A percentile compares a stretch with the other conserved stretches of the same genome.
phyloP scores from a whole-genome alignment of 352 stramenopile species.

The Globisporangium paddicum region DNA sequence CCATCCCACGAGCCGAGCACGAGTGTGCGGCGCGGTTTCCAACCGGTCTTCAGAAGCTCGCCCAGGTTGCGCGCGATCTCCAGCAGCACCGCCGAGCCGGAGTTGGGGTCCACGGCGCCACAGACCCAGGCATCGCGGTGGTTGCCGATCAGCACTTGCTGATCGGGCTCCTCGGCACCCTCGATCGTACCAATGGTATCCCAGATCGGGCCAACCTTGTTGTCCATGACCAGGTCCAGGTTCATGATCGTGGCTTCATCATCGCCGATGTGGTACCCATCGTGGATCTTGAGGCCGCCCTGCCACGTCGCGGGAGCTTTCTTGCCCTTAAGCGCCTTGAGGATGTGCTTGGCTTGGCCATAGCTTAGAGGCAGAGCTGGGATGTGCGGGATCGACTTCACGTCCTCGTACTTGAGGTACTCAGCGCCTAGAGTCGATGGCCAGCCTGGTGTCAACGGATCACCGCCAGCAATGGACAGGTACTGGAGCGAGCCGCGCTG shows the following conservation, averaged over 20 bases:
- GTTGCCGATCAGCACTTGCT: slow-evolving; percentile 85
- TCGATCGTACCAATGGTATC: slow-evolving; percentile 87
- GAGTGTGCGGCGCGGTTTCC: slow-evolving; percentile 68
- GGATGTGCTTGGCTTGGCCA: slow-evolving; percentile 70
- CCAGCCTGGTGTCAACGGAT: slow-evolving; percentile 55
- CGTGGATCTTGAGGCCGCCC: slow-evolving; percentile 50
- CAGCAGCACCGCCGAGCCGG: slow-evolving; percentile 69
- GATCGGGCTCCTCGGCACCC: slow-evolving; percentile 46
- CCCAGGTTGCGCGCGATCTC: slow-evolving; percentile 80
- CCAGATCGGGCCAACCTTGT: slow-evolving; percentile 78
- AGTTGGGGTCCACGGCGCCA: slow-evolving; percentile 82
- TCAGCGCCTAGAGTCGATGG: slow-evolving; percentile 35
- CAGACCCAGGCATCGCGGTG: slow-evolving; percentile 91
- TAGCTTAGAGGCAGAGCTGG: slow-evolving; percentile 73
- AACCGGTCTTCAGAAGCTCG: slow-evolving; percentile 55
- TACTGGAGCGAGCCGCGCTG: slow-evolving; percentile 87
- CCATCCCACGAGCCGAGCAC: slow-evolving; percentile 81
- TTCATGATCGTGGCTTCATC: slow-evolving; percentile 53
- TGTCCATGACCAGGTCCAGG: slow-evolving; percentile 71
- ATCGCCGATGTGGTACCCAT: slow-evolving; percentile 70
- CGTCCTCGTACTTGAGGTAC: slow-evolving; percentile 38
- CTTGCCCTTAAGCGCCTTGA: slow-evolving; percentile 57
- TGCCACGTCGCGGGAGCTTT: slow-evolving; percentile 50
- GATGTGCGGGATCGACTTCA: slow-evolving; percentile 59
- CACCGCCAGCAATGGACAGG: slow-evolving; percentile 64